Conservation (phyloP, 768 basidiomycete genomes). For the Russula olivacea region DNA sequence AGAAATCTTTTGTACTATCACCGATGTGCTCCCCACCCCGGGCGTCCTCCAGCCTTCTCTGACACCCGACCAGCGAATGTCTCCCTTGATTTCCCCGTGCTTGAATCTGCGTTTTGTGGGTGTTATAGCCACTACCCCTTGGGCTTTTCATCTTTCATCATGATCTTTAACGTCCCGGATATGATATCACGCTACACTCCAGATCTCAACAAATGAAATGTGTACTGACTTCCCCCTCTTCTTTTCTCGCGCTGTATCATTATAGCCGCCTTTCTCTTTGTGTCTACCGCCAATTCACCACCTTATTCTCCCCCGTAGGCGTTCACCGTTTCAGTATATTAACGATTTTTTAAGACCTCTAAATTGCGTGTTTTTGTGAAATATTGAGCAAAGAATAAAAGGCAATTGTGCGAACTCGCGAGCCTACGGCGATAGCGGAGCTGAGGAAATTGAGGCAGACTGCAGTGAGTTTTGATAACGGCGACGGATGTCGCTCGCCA, state of each 20-base stretch:
- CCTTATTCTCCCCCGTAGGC: too few species aligned
- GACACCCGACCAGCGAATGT: neutral
- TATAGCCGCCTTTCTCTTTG: slow-evolving; percentile 1
- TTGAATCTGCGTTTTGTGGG: neutral
- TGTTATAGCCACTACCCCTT: neutral
- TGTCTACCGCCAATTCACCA: neutral
- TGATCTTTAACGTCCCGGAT: neutral
- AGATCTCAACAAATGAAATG: neutral
- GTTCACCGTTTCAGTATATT: neutral
- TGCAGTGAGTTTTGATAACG: neutral
- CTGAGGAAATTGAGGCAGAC: neutral
- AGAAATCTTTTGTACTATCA: neutral
- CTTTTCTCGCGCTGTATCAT: neutral
- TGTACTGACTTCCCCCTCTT: neutral
- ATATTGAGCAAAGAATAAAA: neutral
- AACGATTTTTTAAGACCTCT: neutral
- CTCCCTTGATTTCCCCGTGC: neutral
- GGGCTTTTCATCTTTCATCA: neutral
- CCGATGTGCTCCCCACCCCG: too few species aligned
- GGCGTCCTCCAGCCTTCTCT: too few species aligned
- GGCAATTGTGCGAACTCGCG: neutral
- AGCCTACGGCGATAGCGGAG: neutral
- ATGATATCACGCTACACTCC: neutral
- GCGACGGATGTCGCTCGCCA: neutral
- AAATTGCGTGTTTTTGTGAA: neutral